Percentiles rank a stretch among this genome's conserved stretches.
These are phyloP conservation scores for Pyrenopolyporus hunteri DNA, from an alignment of 495 filamentous ascomycete species.

Conservation along the genomic window DNA sequence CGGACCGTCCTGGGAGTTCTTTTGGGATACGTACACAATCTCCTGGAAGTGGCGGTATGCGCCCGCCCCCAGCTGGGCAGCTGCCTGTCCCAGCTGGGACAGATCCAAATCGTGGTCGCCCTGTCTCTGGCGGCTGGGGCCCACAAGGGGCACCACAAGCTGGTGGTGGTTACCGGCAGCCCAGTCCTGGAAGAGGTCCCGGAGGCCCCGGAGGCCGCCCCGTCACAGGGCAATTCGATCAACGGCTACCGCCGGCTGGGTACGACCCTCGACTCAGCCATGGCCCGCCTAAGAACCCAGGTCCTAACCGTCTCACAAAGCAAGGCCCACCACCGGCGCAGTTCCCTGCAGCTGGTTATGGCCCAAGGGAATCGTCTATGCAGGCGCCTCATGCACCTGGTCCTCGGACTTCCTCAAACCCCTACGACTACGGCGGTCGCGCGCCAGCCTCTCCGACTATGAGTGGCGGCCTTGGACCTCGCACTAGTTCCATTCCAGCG, in stretches of 20 bases:
- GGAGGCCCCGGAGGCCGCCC: conserved; percentile 33
- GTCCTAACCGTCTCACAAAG: conserved; percentile 47
- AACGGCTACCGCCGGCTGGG: conserved; percentile 21
- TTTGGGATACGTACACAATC: conserved; percentile 64
- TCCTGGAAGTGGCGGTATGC: conserved; percentile 30
- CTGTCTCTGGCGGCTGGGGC: conserved; percentile 49
- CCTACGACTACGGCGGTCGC: conserved; percentile 24
- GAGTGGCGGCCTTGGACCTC: conserved; percentile 37
- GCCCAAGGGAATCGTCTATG: conserved; percentile 37
- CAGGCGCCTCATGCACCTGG: conserved; percentile 32
- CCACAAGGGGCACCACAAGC: conserved; percentile 53
- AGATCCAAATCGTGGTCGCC: conserved; percentile 41
- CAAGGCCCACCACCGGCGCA: conserved; percentile 41
- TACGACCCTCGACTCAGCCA: conserved; percentile 34
- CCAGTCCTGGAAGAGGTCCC: conserved; percentile 43
- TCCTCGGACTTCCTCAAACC: conserved; percentile 31
- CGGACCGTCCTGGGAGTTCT: conserved; percentile 68
- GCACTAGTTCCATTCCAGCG: conserved; percentile 42
- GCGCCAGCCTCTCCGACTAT: conserved; percentile 30
- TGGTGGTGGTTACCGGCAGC: conserved; percentile 49
- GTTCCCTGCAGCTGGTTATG: conserved; percentile 34
- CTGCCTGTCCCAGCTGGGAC: conserved; percentile 41
- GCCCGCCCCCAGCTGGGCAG: conserved; percentile 28
- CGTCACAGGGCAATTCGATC: conserved; percentile 36
- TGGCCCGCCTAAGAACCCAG: conserved; percentile 23